Conservation (phyloP, 2,329 filamentous ascomycete genomes). For the Talaromyces sp. region DNA sequence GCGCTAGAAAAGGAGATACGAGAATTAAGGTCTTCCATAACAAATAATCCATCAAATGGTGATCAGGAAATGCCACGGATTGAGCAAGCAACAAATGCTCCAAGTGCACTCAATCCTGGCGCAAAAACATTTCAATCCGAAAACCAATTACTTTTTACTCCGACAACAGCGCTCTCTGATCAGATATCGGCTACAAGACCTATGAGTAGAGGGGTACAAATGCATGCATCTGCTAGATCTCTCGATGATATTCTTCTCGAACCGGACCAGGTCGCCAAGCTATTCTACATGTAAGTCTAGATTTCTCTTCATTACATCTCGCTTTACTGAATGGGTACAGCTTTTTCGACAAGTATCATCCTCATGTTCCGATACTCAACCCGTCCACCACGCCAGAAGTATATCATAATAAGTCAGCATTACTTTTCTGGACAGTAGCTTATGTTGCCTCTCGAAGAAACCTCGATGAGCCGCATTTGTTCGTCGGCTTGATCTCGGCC, state of each 20-base stretch:
- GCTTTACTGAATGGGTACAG: not conserved
- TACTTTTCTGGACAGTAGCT: slow-evolving; percentile 21
- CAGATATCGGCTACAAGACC: not conserved
- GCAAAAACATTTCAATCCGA: not conserved
- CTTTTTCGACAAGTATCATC: slow-evolving; percentile 16
- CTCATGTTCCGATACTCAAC: slow-evolving; percentile 6
- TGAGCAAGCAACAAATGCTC: not conserved
- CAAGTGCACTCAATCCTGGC: not conserved
- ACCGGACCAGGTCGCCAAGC: not conserved
- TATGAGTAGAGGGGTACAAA: too few relatives aligned
- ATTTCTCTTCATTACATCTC: not conserved
- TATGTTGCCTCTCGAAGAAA: slow-evolving; percentile 19
- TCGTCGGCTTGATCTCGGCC: slow-evolving; percentile 10
- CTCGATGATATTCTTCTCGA: slow-evolving; percentile 2
- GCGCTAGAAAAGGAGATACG: slow-evolving; percentile 13
- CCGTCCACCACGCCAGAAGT: slow-evolving; percentile 10
- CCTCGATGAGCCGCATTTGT: slow-evolving; percentile 15
- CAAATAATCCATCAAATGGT: not conserved
- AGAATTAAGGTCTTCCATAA: slow-evolving; percentile 8
- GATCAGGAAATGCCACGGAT: not conserved
- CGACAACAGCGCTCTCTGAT: not conserved
- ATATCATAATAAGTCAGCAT: slow-evolving; percentile 14
- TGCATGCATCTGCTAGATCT: not conserved
- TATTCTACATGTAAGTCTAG: slow-evolving; percentile 11
- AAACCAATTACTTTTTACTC: not conserved